phyloP scores from a whole-genome alignment of 1,139 yeast species.

The Tardiomyces depauwii region DNA sequence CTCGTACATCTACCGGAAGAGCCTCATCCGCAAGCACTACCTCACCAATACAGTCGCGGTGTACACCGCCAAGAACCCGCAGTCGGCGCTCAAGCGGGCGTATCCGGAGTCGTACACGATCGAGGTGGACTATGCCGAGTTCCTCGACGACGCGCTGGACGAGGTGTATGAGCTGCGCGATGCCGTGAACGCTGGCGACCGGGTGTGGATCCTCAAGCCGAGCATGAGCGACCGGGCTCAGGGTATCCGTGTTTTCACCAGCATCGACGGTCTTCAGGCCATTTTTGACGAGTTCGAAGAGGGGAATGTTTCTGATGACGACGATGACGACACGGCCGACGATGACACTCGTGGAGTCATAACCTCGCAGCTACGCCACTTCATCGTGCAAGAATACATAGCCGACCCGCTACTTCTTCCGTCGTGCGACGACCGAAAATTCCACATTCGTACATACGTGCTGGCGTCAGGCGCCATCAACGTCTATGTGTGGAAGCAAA shows the following conservation, averaged over 20 bases:
- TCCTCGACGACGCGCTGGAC: slow-evolving; percentile 83
- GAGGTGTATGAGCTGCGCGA: slow-evolving; percentile 82
- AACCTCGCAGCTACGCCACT: slow-evolving; percentile 81
- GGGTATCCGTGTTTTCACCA: slow-evolving; percentile 74
- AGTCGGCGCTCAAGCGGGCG: slow-evolving; percentile 45
- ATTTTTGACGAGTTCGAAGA: slow-evolving; percentile 83
- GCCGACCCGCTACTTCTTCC: slow-evolving; percentile 53
- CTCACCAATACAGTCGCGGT: slow-evolving; percentile 69
- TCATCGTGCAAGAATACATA: slow-evolving; percentile 75
- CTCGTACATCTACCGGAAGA: slow-evolving; percentile 72
- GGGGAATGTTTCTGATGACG: slow-evolving; percentile 45
- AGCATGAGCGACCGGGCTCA: slow-evolving; percentile 97
- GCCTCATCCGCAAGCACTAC: slow-evolving; percentile 81
- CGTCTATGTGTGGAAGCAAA: slow-evolving; percentile 69
- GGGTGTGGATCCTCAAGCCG: slow-evolving; percentile 82
- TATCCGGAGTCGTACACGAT: slow-evolving; percentile 69
- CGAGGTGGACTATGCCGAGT: slow-evolving; percentile 95
- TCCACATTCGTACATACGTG: slow-evolving; percentile 84
- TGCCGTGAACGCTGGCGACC: slow-evolving; percentile 41
- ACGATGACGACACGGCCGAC: slow-evolving; percentile 33
- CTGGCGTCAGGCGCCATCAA: slow-evolving; percentile 59
- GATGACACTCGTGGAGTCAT: slow-evolving; percentile 49
- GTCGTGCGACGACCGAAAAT: slow-evolving; percentile 57
- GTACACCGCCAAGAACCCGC: slow-evolving; percentile 64
- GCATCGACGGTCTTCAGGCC: slow-evolving; percentile 66